Evolutionary conservation across 83 land plant genomes (phyloP).

Genomic region (Thuja plicata): DNA sequence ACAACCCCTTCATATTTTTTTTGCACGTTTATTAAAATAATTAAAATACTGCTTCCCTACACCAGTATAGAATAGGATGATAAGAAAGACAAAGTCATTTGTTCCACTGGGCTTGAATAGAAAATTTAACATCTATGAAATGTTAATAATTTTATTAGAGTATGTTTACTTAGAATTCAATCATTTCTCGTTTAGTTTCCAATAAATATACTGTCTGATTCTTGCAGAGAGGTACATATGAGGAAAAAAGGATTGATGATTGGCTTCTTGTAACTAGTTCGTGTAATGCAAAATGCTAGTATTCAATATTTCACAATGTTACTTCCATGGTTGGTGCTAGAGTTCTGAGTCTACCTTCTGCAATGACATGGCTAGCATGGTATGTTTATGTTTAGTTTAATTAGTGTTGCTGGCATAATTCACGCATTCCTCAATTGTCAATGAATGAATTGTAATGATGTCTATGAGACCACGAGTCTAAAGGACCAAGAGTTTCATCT

Average conservation of each 20-base stretch:
- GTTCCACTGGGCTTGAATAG: too few relatives aligned
- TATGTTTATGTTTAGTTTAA: slow-evolving; percentile 16
- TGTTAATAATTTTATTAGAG: too few relatives aligned
- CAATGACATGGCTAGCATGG: slow-evolving; percentile 77
- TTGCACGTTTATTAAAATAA: too few relatives aligned
- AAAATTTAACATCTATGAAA: too few relatives aligned
- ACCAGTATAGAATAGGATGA: too few relatives aligned
- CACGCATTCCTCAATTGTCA: not conserved
- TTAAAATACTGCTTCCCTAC: too few relatives aligned
- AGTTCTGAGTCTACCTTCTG: slow-evolving; percentile 75
- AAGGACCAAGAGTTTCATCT: too few relatives aligned
- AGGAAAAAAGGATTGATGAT: slow-evolving; percentile 47
- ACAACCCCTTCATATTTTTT: too few relatives aligned
- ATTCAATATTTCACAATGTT: slow-evolving; percentile 85
- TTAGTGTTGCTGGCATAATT: not conserved
- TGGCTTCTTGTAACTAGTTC: slow-evolving; percentile 78
- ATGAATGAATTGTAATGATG: too few relatives aligned
- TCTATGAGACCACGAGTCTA: too few relatives aligned
- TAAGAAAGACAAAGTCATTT: too few relatives aligned
- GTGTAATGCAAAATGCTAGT: slow-evolving; percentile 87
- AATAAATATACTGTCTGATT: not conserved
- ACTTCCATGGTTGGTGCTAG: slow-evolving; percentile 93
- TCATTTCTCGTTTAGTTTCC: not conserved
- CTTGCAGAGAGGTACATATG: not conserved
- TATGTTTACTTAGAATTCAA: too few relatives aligned